A percentile compares a stretch with the other conserved stretches of the same genome.
phyloP scores from a whole-genome alignment of 805 yeast species.

The Pichia phayaonensis region DNA sequence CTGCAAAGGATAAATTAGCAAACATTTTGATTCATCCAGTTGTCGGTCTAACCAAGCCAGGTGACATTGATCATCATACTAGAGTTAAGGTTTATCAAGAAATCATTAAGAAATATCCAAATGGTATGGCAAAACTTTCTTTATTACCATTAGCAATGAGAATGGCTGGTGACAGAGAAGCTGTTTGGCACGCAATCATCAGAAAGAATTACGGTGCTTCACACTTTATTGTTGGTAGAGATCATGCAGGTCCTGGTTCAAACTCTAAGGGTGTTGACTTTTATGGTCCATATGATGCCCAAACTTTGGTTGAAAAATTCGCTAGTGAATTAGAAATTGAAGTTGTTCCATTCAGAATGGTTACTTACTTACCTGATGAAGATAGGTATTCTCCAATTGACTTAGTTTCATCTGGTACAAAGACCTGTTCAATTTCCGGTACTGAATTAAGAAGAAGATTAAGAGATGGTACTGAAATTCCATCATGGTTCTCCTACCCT shows the following conservation, averaged over 20 bases:
- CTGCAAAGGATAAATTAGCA: conserved; percentile 88
- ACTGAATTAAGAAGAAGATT: conserved; percentile 87
- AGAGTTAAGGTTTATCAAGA: conserved; percentile 94
- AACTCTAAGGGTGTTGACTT: conserved; percentile 86
- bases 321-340: conserved; percentile 75
- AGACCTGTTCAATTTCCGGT: conserved; percentile 82
- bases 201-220: conserved; percentile 96
- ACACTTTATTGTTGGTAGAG: conserved; percentile 96
- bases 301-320: conserved; percentile 71
- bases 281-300: conserved; percentile 97
- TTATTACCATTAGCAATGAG: conserved; percentile 94
- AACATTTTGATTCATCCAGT: conserved; percentile 92
- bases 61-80: conserved; percentile 96
- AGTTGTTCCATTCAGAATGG: conserved; percentile 95
- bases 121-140: conserved; percentile 85
- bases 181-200: conserved; percentile 96
- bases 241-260: conserved; percentile 94
- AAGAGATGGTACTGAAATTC: conserved; percentile 80
- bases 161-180: conserved; percentile 99
- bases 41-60: conserved; percentile 94
- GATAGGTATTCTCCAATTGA: conserved; percentile 94
- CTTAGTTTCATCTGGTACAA: conserved; percentile 70
- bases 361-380: conserved; percentile 90
- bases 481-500: conserved; percentile 96
- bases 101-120: conserved; percentile 85